A percentile compares a stretch with the other conserved stretches of the same genome.
Evolutionary conservation across 2,329 filamentous ascomycete species (phyloP).

Genomic region (Trichoderma brevicompactum): DNA sequence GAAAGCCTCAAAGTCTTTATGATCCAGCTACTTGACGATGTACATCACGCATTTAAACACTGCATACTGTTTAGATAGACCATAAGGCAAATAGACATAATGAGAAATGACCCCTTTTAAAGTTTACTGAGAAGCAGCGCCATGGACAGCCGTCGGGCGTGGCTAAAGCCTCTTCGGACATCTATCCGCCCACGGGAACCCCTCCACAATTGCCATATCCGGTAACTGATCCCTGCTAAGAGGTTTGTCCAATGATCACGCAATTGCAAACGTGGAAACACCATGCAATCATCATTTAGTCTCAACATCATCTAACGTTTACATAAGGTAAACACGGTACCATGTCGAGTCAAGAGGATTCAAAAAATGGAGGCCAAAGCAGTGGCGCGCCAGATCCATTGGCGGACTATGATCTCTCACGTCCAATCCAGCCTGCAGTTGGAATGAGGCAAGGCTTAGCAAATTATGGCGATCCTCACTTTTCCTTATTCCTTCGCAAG

Average conservation of each 20-base stretch:
- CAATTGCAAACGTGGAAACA: not conserved
- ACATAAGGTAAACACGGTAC: fast-evolving
- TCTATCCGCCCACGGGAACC: too few species aligned
- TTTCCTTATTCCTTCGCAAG: conserved; percentile 74
- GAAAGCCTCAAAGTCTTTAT: too few species aligned
- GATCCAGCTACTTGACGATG: too few species aligned
- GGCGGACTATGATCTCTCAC: conserved; percentile 64
- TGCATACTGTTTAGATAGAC: too few species aligned
- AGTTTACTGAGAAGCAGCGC: too few species aligned
- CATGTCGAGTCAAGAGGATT: not conserved
- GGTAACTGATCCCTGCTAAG: not conserved
- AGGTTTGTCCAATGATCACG: not conserved
- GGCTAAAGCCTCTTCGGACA: too few species aligned
- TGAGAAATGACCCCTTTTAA: too few species aligned
- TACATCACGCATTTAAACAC: too few species aligned
- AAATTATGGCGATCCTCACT: conserved; percentile 74
- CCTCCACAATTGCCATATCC: not conserved
- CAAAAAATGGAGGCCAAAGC: not conserved
- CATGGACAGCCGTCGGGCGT: too few species aligned
- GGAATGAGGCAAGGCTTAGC: conserved; percentile 68
- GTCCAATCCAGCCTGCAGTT: conserved; percentile 52
- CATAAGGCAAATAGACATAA: too few species aligned
- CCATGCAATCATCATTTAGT: conserved; percentile 10
- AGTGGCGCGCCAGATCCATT: not conserved
- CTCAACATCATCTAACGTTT: not conserved